Evolutionary conservation across 2,329 filamentous ascomycete species (phyloP), one percentile per base, ranked within the genome.

Genomic region (Phaeosphaeriaceae sp.): DNA sequence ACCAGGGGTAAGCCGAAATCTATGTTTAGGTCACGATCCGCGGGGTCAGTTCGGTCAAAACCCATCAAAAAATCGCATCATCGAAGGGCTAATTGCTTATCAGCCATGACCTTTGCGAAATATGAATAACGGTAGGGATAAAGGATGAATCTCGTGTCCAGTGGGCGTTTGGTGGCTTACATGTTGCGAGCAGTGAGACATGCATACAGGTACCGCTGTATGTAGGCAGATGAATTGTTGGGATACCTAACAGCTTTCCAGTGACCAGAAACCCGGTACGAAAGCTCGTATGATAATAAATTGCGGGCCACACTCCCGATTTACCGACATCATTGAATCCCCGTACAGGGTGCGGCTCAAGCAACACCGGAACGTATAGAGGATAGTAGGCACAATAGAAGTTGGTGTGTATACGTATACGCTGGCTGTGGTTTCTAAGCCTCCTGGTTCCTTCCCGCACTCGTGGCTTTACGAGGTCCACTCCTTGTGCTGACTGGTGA

Each of bases 361-460:
- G 38, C 42, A 59, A 45, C 54, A 50, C 48, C 41, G 50, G 46
- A 52, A 36, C 50, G 43, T 40, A 52, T 53, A 45, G 18, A 46
- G 50, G 46, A 41, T 54, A 53, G 47, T 48, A 26, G 13, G 32
- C 37, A 23, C 32, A 32, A 28, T 30, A 28, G 28, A 11, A 35
- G 23, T 38, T 38, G 23, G 36, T 23, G 16, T 41, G 34, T 39
- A n/a, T 39, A 50, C 37, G 32, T 42, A 30, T 12, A 36, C 39
- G 17, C 37, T 35, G 29, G 15, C 16, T 20, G 32, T 18, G 11
- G 20, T 36, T 28, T 32, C 23, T 13, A 34, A 20, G 37, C 21
- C 47, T 39, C 23, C 23, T 17, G 12, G 21, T 30, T 37, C 34
- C 33, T 34, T 45, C 20, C 35, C 47, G 37, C 11, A n/a, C 17